These are phyloP conservation scores for Fraxinus anomala DNA, from an alignment of 257 asterid genomes.

Conservation along the genomic window DNA sequence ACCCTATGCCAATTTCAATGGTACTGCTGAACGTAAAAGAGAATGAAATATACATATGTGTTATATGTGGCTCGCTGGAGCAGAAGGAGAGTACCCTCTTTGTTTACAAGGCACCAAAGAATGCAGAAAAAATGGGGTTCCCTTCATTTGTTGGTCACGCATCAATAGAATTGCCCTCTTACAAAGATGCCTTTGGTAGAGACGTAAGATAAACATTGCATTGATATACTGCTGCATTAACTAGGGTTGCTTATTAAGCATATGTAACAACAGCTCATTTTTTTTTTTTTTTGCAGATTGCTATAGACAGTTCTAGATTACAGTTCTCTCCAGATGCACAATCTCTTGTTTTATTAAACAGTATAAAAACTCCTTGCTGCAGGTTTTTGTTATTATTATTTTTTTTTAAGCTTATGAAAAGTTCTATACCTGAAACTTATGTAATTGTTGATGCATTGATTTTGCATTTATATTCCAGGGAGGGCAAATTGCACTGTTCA, in stretches of 20 bases:
- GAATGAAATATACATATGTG: constrained; percentile 61
- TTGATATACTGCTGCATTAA: constrained; percentile 23
- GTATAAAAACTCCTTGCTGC: constrained; percentile 70
- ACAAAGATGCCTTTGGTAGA: constrained; percentile 49
- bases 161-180: constrained; percentile 48
- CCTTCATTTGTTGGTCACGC: constrained; percentile 77
- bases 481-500: constrained; percentile 61
- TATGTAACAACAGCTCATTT: constrained; percentile 14
- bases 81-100: constrained; percentile 54
- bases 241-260: constrained; percentile 28
- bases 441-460: constrained; percentile 26
- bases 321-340: constrained; percentile 80
- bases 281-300: constrained; percentile 49
- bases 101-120: constrained; percentile 57
- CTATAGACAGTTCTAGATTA: constrained; percentile 50
- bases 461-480: constrained; percentile 47
- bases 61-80: constrained; percentile 57
- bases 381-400: constrained; percentile 46
- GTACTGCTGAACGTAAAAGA: constrained; percentile 63
- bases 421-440: constrained; percentile 17
- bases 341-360: constrained; percentile 66
- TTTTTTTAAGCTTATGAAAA: constrained; percentile 17
- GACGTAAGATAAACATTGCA: constrained; percentile 55
- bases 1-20: constrained; percentile 68
- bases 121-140: constrained; percentile 56